These are phyloP conservation scores for Cylindrodendrum hubeiense DNA, from an alignment of 2,329 filamentous ascomycete genomes.

Conservation along the genomic window DNA sequence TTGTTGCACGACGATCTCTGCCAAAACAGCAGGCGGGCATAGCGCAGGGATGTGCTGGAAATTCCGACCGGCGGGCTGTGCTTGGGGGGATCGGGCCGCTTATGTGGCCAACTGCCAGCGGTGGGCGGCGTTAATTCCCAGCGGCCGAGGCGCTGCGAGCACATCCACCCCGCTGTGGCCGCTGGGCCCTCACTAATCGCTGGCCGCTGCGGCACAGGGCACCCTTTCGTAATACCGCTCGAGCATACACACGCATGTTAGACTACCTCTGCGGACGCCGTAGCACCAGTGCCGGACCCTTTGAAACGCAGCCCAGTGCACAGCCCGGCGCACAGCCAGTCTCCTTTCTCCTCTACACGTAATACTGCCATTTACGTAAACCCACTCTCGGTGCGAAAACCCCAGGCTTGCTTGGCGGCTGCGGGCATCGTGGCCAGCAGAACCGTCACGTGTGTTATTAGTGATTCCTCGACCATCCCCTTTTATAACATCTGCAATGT, in stretches of 20 bases:
- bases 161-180: neutral
- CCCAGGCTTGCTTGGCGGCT: neutral
- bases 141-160: neutral
- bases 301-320: neutral
- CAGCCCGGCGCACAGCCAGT: neutral
- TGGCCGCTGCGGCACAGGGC: constrained; percentile 1
- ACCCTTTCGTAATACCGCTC: constrained; percentile 12
- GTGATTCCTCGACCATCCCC: neutral
- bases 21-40: neutral
- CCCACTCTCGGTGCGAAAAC: neutral
- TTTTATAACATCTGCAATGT: neutral
- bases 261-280: neutral
- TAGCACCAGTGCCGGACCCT: neutral
- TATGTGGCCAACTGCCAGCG: neutral
- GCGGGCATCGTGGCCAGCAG: neutral
- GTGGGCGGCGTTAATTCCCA: neutral
- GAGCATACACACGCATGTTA: neutral
- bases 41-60: constrained; percentile 4
- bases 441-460: neutral
- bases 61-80: neutral
- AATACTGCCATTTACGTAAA: constrained; percentile 21
- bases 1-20: neutral
- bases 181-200: neutral
- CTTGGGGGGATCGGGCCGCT: constrained; percentile 1
- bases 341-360: too few relatives aligned